Evolutionary conservation across 176 grass and related monocot genomes (phyloP), one percentile per base, ranked within the genome.

Genomic region (Aegilops tauschii): DNA sequence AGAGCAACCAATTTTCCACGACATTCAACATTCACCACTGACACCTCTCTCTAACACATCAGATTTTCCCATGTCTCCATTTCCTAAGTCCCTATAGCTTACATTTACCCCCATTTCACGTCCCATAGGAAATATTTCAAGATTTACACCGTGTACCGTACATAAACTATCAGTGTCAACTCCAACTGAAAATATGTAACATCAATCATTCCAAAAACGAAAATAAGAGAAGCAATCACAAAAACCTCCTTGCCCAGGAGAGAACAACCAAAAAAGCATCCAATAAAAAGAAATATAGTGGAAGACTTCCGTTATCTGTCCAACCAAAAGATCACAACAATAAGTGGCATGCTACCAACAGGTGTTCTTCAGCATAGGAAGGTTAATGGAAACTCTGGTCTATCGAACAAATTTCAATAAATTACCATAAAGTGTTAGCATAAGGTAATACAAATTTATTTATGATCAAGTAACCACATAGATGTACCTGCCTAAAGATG

Each of bases 401-500:
- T 52, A 23, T 44, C 27, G 35, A 76, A 29, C n/a, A 8, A 56
- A 47, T 59, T 31, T 21, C 63, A 83, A 1, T 64, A 74, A 86
- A 54, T 72, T 31, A 13, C 5, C 50, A 16, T 45, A 34, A 84
- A 84, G 29, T n/a, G 29, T 18, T 31, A 79, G 44, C 47, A 29
- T 6, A 65, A 59, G 58, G 6, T 61, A 87, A 65, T 18, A 49
- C 3, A 74, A 74, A 54, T 29, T 87, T 35, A 44, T 73, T 80
- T 67, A 84, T n/a, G 68, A 80, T 49, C 59, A 84, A 80, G 35
- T 44, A 56, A 67, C 69, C 29, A 50, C 61, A 27, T 11, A 34
- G 65, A 70, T 39, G 5, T 96, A 96, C 97, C 93, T 98, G 97
- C 80, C 97, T 96, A 87, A 90, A 90, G 42, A 98, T 92, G 68